Conservation (phyloP, 2,329 filamentous ascomycete genomes). For the Colletotrichum euphorbiae region DNA sequence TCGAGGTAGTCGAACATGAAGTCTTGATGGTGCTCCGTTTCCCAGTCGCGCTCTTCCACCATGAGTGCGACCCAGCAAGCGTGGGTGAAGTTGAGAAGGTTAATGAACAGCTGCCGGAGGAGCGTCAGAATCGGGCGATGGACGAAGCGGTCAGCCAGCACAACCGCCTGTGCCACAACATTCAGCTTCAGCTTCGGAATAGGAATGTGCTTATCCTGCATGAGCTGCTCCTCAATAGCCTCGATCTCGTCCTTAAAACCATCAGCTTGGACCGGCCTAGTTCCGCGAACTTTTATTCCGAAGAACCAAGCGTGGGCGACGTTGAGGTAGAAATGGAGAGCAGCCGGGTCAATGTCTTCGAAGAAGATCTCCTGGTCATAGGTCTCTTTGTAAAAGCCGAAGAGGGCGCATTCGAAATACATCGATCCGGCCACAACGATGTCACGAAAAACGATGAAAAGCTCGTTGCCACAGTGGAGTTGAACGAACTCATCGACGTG, state of each 20-base stretch:
- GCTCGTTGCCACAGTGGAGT: not conserved
- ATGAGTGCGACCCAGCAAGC: constrained; percentile 15
- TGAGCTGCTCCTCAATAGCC: not conserved
- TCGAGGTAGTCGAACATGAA: constrained; percentile 27
- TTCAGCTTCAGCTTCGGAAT: constrained; percentile 23
- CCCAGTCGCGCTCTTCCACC: constrained; percentile 4
- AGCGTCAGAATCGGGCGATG: constrained; percentile 33
- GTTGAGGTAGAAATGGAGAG: constrained; percentile 24
- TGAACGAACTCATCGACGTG: constrained; percentile 19
- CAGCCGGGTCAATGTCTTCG: constrained; percentile 8
- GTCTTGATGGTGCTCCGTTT: not conserved
- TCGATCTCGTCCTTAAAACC: constrained; percentile 2
- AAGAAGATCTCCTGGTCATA: constrained; percentile 8
- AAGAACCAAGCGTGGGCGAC: constrained; percentile 35
- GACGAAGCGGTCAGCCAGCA: constrained; percentile 26
- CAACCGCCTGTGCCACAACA: not conserved
- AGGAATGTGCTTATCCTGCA: not conserved
- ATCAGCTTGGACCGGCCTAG: constrained; percentile 2
- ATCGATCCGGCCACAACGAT: constrained; percentile 25
- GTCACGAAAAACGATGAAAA: constrained; percentile 34
- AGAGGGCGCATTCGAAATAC: constrained; percentile 26
- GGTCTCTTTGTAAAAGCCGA: constrained; percentile 31
- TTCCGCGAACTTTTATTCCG: constrained; percentile 31
- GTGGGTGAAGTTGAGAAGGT: constrained; percentile 11
- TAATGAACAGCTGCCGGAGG: constrained; percentile 26